phyloP scores from a whole-genome alignment of 2,329 filamentous ascomycete species.

The Aspergillus unguis region DNA sequence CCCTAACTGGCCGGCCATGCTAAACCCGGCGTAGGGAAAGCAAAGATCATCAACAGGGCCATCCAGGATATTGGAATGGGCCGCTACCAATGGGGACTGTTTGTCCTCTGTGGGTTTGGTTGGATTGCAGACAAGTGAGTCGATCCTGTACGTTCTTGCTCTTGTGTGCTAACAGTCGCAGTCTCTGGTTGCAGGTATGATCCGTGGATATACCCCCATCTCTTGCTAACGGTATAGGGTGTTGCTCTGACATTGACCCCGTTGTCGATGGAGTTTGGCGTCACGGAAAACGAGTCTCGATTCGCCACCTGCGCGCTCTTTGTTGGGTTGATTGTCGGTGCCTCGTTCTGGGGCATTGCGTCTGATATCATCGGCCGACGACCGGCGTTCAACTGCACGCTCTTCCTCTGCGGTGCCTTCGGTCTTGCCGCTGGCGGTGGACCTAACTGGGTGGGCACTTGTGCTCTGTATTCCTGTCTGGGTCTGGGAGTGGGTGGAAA shows the following conservation, averaged over 20 bases:
- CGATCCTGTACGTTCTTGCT: neutral
- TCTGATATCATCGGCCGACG: slow-evolving; percentile 76
- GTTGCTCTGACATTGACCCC: slow-evolving; percentile 74
- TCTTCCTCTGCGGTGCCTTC: slow-evolving; percentile 71
- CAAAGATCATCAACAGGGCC: slow-evolving; percentile 78
- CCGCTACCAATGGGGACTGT: slow-evolving; percentile 79
- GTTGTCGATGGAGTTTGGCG: slow-evolving; percentile 68
- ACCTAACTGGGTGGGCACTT: slow-evolving; percentile 64
- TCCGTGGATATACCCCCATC: slow-evolving; percentile 12
- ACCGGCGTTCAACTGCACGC: slow-evolving; percentile 77
- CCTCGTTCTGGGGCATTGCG: slow-evolving; percentile 75
- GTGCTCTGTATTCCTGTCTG: slow-evolving; percentile 58
- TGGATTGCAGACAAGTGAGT: slow-evolving; percentile 82
- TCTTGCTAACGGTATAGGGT: slow-evolving; percentile 48
- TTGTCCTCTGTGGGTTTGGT: slow-evolving; percentile 75
- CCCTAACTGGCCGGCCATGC: neutral
- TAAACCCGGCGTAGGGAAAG: slow-evolving; percentile 54
- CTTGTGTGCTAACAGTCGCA: slow-evolving; percentile 27
- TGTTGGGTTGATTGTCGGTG: slow-evolving; percentile 71
- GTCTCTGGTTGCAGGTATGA: slow-evolving; percentile 67
- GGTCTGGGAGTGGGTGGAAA: slow-evolving; percentile 73
- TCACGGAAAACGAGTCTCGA: slow-evolving; percentile 67
- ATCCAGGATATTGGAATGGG: slow-evolving; percentile 89
- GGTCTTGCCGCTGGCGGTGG: slow-evolving; percentile 68
- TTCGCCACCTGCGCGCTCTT: slow-evolving; percentile 79